Percentiles rank a stretch among this genome's conserved stretches.
phyloP scores from a whole-genome alignment of 106 monocot genomes.

The Ottelia alismoides region DNA sequence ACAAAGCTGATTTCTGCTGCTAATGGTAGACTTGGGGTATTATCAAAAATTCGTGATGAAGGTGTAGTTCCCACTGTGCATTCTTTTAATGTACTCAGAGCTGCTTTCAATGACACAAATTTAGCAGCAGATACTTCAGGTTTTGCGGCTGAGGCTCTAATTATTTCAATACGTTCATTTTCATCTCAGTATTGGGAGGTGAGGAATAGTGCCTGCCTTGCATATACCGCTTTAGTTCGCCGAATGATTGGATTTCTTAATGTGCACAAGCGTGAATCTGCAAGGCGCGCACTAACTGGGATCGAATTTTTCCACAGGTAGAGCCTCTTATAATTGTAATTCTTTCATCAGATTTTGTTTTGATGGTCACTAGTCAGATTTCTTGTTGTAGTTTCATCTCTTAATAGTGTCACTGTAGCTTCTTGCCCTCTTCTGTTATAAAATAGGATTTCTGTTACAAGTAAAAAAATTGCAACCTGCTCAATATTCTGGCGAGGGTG shows the following conservation, averaged over 20 bases:
- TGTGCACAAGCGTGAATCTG: slow-evolving; percentile 68
- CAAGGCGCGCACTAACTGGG: slow-evolving; percentile 69
- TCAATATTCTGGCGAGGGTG: too few species aligned
- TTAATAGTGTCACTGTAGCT: too few species aligned
- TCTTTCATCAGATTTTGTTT: too few species aligned
- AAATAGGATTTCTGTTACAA: too few species aligned
- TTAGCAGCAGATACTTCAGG: slow-evolving; percentile 87
- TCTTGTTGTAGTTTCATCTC: too few species aligned
- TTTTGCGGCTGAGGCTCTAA: slow-evolving; percentile 81
- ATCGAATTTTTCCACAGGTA: slow-evolving; percentile 97
- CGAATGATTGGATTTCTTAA: slow-evolving; percentile 98
- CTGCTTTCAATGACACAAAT: slow-evolving; percentile 94
- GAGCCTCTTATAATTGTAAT: too few species aligned
- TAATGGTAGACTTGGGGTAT: too few species aligned
- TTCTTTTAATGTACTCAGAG: slow-evolving; percentile 94
- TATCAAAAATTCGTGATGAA: slow-evolving; percentile 71
- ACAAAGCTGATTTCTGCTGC: too few species aligned
- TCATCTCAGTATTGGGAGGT: slow-evolving; percentile 97
- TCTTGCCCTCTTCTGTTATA: too few species aligned
- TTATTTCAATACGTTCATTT: slow-evolving; percentile 71
- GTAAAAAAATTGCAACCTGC: too few species aligned
- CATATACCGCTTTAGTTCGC: slow-evolving; percentile 80
- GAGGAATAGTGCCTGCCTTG: slow-evolving; percentile 86
- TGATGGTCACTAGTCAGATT: too few species aligned
- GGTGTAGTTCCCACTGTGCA: slow-evolving; percentile 93